These are phyloP conservation scores for Schizosaccharomyces octosporus DNA, from an alignment of 805 yeast genomes.

Conservation along the genomic window DNA sequence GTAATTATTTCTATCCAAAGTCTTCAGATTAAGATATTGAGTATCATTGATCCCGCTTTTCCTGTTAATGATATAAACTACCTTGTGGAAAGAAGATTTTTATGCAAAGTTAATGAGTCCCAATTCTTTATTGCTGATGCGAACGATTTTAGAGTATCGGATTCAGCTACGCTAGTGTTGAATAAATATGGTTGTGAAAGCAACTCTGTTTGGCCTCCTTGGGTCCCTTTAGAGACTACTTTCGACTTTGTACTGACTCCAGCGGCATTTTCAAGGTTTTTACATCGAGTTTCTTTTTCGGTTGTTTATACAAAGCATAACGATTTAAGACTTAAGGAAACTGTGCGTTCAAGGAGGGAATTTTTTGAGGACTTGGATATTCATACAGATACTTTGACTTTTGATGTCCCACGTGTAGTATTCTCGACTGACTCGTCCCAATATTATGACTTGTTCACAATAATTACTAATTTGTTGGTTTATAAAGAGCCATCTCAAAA, in stretches of 20 bases:
- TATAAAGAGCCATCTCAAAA: constrained; percentile 51
- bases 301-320: constrained; percentile 33
- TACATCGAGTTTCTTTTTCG: constrained; percentile 39
- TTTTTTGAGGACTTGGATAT: constrained; percentile 7
- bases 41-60: constrained; percentile 27
- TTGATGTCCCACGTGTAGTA: constrained; percentile 46
- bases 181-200: constrained; percentile 35
- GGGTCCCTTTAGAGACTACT: constrained; percentile 54
- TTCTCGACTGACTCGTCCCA: constrained; percentile 51
- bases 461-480: constrained; percentile 37
- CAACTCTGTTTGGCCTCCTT: constrained; percentile 52
- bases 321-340: constrained; percentile 17
- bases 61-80: constrained; percentile 22
- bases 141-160: constrained; percentile 17
- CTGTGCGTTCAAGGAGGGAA: constrained; percentile 2
- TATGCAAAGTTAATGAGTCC: constrained; percentile 42
- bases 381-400: constrained; percentile 22
- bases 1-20: constrained; percentile 50
- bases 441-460: constrained; percentile 38
- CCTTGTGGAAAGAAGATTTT: constrained; percentile 40
- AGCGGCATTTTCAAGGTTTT: constrained; percentile 26
- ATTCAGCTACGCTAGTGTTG: constrained; percentile 22
- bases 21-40: constrained; percentile 42
- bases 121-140: constrained; percentile 44
- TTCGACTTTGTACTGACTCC: constrained; percentile 22